Evolutionary conservation across 2,329 filamentous ascomycete genomes (phyloP), one percentile per base, ranked within the genome.

Genomic region (Fusarium anthophilum): DNA sequence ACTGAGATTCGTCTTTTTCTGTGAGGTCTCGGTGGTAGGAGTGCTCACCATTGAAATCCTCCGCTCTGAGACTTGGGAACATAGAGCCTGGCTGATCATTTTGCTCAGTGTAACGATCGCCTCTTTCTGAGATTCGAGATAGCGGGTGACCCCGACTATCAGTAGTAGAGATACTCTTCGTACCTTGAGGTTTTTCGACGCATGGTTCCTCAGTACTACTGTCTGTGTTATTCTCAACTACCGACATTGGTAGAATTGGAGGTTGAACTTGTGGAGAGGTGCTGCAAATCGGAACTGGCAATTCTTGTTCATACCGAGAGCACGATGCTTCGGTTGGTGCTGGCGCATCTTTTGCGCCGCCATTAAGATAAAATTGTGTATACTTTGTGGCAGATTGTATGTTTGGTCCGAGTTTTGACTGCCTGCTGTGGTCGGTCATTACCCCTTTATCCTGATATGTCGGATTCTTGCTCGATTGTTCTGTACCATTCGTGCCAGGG

Each of bases 371-470:
- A 22, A 18, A 32, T 20, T 41, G 47, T 24, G 18, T 18, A 18
- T n/a, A 28, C 26, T 47, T 47, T 28, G 41, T 22, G n/a, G 26
- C 32, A 43, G 39, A 15, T 15, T 51, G 45, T 13, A 47, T 35
- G 14, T 28, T 41, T 45, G 14, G 43, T 44, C 17, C 30, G 15
- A 45, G 9, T n/a, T 43, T 45, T 51, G 53, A 39, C 30, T 41
- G 26, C 12, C 48, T 47, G 12, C 38, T 24, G 14, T 72, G 59
- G 20, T 69, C 72, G 9, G 73, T 71, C 68, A 76, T 76, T 12
- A 70, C 55, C 4, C 73, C 70, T 26, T 76, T 74, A 51, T 79
- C 74, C 43, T 76, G 39, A 44, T 77, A 77, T 24, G 47, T 30
- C n/a, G 30, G 30, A 10, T 15, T 15, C 18, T 45, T 58, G 18